Percentiles rank a stretch among this genome's conserved stretches.
Evolutionary conservation across 768 basidiomycete genomes (phyloP).

Genomic region (Macrolepiota dolichaula): DNA sequence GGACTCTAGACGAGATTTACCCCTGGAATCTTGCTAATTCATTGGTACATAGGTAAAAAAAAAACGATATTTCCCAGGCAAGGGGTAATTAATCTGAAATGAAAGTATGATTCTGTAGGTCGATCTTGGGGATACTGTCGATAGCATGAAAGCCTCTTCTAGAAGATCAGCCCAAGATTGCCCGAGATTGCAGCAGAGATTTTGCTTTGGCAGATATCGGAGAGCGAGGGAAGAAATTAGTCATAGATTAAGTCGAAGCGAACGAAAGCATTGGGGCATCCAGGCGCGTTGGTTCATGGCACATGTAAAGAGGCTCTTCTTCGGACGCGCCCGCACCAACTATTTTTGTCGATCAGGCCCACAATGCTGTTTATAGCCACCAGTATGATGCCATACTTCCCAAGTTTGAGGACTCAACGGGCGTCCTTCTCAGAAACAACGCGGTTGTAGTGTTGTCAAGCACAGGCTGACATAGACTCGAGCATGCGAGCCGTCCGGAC

Average conservation of each 20-base stretch:
- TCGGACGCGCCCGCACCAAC: constrained; percentile 5
- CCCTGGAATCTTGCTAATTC: constrained; percentile 4
- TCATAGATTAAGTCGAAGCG: not conserved
- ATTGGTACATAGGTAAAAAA: not conserved
- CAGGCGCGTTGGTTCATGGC: not conserved
- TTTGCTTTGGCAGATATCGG: not conserved
- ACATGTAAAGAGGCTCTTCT: not conserved
- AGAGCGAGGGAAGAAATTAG: constrained; percentile 7
- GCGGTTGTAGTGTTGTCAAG: not conserved
- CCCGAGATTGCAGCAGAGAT: not conserved
- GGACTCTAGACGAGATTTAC: not conserved
- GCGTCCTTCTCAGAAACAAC: not conserved
- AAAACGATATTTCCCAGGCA: not conserved
- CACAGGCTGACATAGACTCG: not conserved
- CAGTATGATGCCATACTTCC: not conserved
- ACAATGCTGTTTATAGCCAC: not conserved
- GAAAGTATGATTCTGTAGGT: not conserved
- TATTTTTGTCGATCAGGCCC: not conserved
- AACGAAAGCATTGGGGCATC: not conserved
- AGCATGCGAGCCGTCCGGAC: not conserved
- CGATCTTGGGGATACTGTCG: not conserved
- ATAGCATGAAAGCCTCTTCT: not conserved
- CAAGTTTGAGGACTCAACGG: not conserved
- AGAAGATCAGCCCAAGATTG: not conserved
- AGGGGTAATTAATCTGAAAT: not conserved